A percentile compares a stretch with the other conserved stretches of the same genome.
phyloP scores from a whole-genome alignment of 192 early-diverging fungal genomes.

The Pilobolus umbonatus region DNA sequence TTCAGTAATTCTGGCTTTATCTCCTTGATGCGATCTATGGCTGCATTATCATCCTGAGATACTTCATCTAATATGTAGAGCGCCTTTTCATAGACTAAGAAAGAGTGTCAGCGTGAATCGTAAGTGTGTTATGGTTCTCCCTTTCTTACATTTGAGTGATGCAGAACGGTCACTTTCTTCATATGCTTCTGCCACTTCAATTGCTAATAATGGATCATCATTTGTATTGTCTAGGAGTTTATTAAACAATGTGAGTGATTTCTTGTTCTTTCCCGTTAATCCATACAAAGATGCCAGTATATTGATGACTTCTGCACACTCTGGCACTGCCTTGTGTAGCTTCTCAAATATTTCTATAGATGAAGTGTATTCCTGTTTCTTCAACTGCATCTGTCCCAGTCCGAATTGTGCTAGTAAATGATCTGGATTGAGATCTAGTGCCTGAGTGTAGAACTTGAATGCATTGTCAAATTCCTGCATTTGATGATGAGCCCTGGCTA shows the following conservation, averaged over 20 bases:
- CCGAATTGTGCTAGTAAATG: slow-evolving; percentile 71
- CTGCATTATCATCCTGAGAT: slow-evolving; percentile 7
- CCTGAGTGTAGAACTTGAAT: slow-evolving; percentile 60
- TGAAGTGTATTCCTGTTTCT: slow-evolving; percentile 39
- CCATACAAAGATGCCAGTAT: slow-evolving; percentile 60
- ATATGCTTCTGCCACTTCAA: slow-evolving; percentile 61
- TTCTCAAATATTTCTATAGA: slow-evolving; percentile 53
- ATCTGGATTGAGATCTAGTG: slow-evolving; percentile 58
- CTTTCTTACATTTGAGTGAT: slow-evolving; percentile 22
- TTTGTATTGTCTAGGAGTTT: slow-evolving; percentile 52
- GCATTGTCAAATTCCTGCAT: slow-evolving; percentile 67
- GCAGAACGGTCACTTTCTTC: slow-evolving; percentile 42
- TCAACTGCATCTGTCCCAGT: slow-evolving; percentile 70
- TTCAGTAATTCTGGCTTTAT: slow-evolving; percentile 67
- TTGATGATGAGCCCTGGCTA: slow-evolving; percentile 51
- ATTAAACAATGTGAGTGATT: slow-evolving; percentile 64
- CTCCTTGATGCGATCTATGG: slow-evolving; percentile 16
- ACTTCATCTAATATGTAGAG: slow-evolving; percentile 16
- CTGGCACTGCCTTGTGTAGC: slow-evolving; percentile 52
- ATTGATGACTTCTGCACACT: slow-evolving; percentile 61
- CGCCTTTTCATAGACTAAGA: slow-evolving; percentile 29
- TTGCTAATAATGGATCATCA: slow-evolving; percentile 52
- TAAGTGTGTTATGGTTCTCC: not conserved
- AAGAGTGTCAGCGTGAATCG: not conserved
- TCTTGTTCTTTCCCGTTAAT: slow-evolving; percentile 55